Evolutionary conservation across 2,329 filamentous ascomycete genomes (phyloP).

Genomic region (Colletotrichum musae): DNA sequence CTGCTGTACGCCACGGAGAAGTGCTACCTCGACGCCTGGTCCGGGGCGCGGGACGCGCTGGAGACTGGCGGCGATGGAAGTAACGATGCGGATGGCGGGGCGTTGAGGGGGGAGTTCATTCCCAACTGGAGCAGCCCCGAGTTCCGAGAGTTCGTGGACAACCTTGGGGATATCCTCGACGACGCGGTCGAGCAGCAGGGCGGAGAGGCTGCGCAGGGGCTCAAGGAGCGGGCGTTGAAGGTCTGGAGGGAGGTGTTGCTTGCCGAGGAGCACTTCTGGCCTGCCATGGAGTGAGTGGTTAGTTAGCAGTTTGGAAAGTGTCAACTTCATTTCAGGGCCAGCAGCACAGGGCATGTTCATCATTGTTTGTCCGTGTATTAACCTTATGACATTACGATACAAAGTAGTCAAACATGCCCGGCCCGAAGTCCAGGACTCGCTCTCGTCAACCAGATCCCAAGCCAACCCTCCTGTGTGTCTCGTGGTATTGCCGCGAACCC

Average conservation of each 20-base stretch:
- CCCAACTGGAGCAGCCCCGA: slow-evolving; percentile 76
- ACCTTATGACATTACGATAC: slow-evolving; percentile 1
- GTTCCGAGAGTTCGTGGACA: slow-evolving; percentile 72
- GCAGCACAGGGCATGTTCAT: too few relatives aligned
- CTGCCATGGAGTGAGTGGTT: slow-evolving; percentile 44
- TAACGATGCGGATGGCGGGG: slow-evolving; percentile 74
- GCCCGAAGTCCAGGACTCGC: neutral
- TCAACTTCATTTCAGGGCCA: too few relatives aligned
- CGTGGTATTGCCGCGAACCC: slow-evolving; percentile 35
- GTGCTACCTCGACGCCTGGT: slow-evolving; percentile 74
- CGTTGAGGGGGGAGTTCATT: slow-evolving; percentile 75
- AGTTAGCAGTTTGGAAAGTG: neutral
- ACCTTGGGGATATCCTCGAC: slow-evolving; percentile 69
- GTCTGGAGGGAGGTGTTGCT: slow-evolving; percentile 67
- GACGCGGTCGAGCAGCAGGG: slow-evolving; percentile 59
- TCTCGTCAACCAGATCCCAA: neutral
- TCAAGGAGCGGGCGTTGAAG: slow-evolving; percentile 57
- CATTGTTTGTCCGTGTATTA: neutral
- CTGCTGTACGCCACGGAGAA: slow-evolving; percentile 85
- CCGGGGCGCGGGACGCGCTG: slow-evolving; percentile 60
- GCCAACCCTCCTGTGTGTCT: neutral
- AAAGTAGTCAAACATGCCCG: slow-evolving; percentile 1
- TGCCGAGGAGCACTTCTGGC: slow-evolving; percentile 74
- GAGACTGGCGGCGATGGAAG: slow-evolving; percentile 26
- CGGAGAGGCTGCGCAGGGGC: slow-evolving; percentile 47